A percentile compares a stretch with the other conserved stretches of the same genome.
These are phyloP conservation scores for Wickerhamiella cacticola DNA, from an alignment of 805 yeast species.

Conservation along the genomic window DNA sequence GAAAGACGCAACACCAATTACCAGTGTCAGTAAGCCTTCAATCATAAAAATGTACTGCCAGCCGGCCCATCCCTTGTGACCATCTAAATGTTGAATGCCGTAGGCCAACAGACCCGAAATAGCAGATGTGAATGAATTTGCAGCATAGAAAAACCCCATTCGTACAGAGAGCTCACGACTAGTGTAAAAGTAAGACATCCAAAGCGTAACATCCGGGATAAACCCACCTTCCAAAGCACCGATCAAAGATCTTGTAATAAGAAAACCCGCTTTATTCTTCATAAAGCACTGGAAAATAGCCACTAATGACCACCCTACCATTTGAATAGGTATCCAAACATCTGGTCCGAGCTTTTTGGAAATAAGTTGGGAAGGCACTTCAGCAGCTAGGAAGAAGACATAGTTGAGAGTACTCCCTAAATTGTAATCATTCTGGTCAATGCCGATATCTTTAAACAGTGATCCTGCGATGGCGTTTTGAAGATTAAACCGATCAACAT, in stretches of 20 bases:
- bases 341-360: conserved; percentile 53
- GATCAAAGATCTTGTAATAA: conserved; percentile 38
- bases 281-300: conserved; percentile 41
- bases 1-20: conserved; percentile 39
- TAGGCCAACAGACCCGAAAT: conserved; percentile 32
- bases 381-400: conserved; percentile 43
- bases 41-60: conserved; percentile 59
- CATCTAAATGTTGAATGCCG: conserved; percentile 41
- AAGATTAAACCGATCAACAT: conserved; percentile 45
- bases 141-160: conserved; percentile 39
- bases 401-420: conserved; percentile 39
- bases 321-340: conserved; percentile 48
- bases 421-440: conserved; percentile 38
- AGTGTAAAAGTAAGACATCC: conserved; percentile 33
- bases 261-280: conserved; percentile 33
- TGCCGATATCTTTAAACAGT: conserved; percentile 39
- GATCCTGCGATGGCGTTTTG: conserved; percentile 46
- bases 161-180: conserved; percentile 44
- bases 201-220: conserved; percentile 32
- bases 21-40: conserved; percentile 48
- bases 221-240: conserved; percentile 46
- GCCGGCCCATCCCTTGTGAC: conserved; percentile 36
- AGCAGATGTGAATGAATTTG: conserved; percentile 32
- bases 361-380: conserved; percentile 53
- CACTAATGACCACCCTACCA: conserved; percentile 44